Base-by-base conservation (phyloP, 106 monocot species). In the Narthecium ossifragum region DNA sequence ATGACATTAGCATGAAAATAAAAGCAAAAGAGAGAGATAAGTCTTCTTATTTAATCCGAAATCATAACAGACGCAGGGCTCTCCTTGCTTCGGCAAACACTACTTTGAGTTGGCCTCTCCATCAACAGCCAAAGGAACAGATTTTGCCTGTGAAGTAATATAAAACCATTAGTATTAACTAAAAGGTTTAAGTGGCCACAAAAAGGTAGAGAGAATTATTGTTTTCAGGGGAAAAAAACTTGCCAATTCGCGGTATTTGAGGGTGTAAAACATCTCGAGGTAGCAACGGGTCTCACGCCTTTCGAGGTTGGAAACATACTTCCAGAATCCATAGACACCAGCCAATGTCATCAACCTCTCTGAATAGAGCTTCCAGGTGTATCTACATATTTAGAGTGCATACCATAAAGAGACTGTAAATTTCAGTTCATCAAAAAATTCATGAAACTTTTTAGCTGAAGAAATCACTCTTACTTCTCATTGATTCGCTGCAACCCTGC, bases 311-410 rank as follows among this genome's bases (percentile, higher is more conserved):
- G 67, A 75, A 15, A 81, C 75, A 26, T 68, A 68, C 67, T 81
- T 81, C 80, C 80, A 81, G 62, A 81, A 81, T 33, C 80, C 75
- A 62, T 75, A 81, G 2, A 81, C 80, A 53, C 82, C 77, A 36
- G 82, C 53, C 53, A 77, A 28, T 36, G 82, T 82, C 82, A 77
- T 82, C 60, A 82, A 48, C 64, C 77, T 69, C 77, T 82, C 82
- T 5, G 82, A 82, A 60, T 77, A 82, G 7, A 77, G 69, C 77
- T 82, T 82, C 82, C 82, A 82, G 2, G 82, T 82, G 56, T 82
- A 82, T 66, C 80, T 81, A 47, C 10, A 58, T 25, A 9, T 48
- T 48, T 50, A 21, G 10, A 24, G 24, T 21, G n/a, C 9, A 17
- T 21, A 24, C 50, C 9, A 21, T 8, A 18, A 50, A 21, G 50